Evolutionary conservation across 257 asterid genomes (phyloP).

Genomic region (Fraxinus quadrangulata): DNA sequence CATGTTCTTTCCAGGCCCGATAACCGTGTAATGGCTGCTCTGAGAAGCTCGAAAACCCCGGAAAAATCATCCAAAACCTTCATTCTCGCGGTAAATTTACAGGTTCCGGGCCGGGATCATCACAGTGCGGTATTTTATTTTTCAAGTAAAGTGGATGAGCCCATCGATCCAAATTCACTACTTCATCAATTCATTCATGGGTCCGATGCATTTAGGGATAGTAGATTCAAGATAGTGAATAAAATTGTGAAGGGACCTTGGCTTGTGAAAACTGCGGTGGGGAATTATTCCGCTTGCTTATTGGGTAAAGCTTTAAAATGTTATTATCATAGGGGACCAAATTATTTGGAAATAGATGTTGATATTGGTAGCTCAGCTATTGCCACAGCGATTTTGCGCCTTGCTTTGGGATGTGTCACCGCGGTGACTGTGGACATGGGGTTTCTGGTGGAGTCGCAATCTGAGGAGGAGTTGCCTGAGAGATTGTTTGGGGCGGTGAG

Average conservation of each 20-base stretch:
- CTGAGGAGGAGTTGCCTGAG: slow-evolving; percentile 87
- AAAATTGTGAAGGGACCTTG: slow-evolving; percentile 91
- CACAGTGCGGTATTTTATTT: slow-evolving; percentile 89
- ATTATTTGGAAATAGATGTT: slow-evolving; percentile 85
- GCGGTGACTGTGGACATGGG: slow-evolving; percentile 96
- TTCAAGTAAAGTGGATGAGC: slow-evolving; percentile 57
- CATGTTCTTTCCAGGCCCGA: slow-evolving; percentile 79
- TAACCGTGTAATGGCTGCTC: slow-evolving; percentile 65
- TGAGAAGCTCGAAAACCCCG: slow-evolving; percentile 37
- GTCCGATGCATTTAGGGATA: slow-evolving; percentile 63
- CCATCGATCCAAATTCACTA: slow-evolving; percentile 54
- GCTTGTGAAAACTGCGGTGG: slow-evolving; percentile 90
- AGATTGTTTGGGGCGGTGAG: slow-evolving; percentile 83
- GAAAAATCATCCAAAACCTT: slow-evolving; percentile 57
- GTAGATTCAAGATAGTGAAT: slow-evolving; percentile 84
- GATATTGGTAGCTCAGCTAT: slow-evolving; percentile 90
- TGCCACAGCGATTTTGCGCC: slow-evolving; percentile 77
- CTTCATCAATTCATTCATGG: slow-evolving; percentile 75
- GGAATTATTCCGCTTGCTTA: slow-evolving; percentile 85
- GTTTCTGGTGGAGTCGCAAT: slow-evolving; percentile 72
- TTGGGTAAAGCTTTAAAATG: slow-evolving; percentile 85
- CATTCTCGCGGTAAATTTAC: slow-evolving; percentile 76
- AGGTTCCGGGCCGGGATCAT: slow-evolving; percentile 87
- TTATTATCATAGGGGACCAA: slow-evolving; percentile 61
- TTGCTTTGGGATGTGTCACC: slow-evolving; percentile 82